Base-by-base conservation (phyloP, 208 protist species). In the Crithidia brevicula region DNA sequence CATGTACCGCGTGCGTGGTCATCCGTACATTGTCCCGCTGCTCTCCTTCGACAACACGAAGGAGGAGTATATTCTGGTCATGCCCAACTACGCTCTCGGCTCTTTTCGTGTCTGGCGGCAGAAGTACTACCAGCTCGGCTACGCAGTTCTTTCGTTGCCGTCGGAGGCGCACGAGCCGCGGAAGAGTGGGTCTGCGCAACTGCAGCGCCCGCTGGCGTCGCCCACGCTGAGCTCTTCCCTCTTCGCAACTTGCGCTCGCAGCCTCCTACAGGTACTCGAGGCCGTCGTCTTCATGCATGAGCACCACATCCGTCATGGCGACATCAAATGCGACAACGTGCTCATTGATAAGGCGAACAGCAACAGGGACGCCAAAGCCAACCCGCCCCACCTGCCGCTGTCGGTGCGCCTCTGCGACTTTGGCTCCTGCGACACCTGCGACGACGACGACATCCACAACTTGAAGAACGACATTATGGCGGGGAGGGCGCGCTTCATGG, bases 251-350 rank as follows among this genome's bases (percentile, higher is more conserved):
- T 89, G 86, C 54, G 82, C 78, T 8, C 78, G 81, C 31, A 72
- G 87, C 23, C 83, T 95, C 46, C 68, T 79, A 33, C 89, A 93
- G 68, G 72, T 93, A 31, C 75, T 95, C 27, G 73, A 86, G 58
- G 83, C 85, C 1, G 82, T 95, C 13, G 74, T 63, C 50, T 75
- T 67, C 25, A 82, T 89, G 75, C 89, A 95, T 63, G 57, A 65
- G 31, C 72, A 68, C 15, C 23, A 68, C 66, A 86, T 95, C 40
- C 85, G 86, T 20, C 90, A 95, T 68, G 83, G 81, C 45, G 89
- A 95, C 69, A 60, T 95, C 57, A 95, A 95, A 43, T 83, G 80
- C 4, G 82, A 83, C 62, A 95, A 95, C 66, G 58, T 95, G 18
- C 83, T 95, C 53, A 80, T 94, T 47, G 70, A 84, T 31, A 30